Percentiles rank a stretch among this genome's conserved stretches.
phyloP scores from a whole-genome alignment of 441 rosid species.

The Dalechampia spathulata region DNA sequence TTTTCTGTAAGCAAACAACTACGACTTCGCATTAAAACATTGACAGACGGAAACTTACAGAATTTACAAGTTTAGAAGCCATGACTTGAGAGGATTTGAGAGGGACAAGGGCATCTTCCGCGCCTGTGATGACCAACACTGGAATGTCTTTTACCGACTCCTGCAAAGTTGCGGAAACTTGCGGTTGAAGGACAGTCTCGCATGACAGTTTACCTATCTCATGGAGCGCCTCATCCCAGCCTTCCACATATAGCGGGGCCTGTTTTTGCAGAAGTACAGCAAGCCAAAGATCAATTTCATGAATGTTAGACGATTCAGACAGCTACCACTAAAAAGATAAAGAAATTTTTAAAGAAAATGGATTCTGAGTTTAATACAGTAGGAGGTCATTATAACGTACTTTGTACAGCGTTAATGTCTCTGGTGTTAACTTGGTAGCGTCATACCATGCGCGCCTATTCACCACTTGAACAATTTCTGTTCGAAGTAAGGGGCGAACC shows the following conservation, averaged over 20 bases:
- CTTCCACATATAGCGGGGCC: constrained; percentile 83
- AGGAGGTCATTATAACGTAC: too few species aligned
- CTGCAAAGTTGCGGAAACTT: constrained; percentile 45
- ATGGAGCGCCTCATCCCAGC: constrained; percentile 97
- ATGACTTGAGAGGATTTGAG: constrained; percentile 74
- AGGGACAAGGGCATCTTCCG: constrained; percentile 81
- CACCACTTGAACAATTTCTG: constrained; percentile 93
- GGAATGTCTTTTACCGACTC: constrained; percentile 66
- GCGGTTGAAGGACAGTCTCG: constrained; percentile 68
- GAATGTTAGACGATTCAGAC: not conserved
- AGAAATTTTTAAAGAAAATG: too few species aligned
- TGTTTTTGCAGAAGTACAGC: constrained; percentile 18
- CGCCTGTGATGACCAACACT: constrained; percentile 80
- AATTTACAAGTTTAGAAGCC: constrained; percentile 85
- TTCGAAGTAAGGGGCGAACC: constrained; percentile 75
- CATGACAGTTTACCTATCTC: constrained; percentile 86
- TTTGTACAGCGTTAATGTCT: constrained; percentile 81
- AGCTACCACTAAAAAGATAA: not conserved
- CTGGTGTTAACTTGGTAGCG: constrained; percentile 72
- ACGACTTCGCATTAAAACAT: too few species aligned
- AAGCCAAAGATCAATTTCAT: not conserved
- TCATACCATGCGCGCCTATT: constrained; percentile 95
- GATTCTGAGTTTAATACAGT: too few species aligned
- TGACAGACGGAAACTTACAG: constrained; percentile 58
- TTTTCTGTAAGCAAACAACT: too few species aligned